These are phyloP conservation scores for Gnomoniopsis smithogilvyi DNA, from an alignment of 2,329 filamentous ascomycete species.

Conservation along the genomic window DNA sequence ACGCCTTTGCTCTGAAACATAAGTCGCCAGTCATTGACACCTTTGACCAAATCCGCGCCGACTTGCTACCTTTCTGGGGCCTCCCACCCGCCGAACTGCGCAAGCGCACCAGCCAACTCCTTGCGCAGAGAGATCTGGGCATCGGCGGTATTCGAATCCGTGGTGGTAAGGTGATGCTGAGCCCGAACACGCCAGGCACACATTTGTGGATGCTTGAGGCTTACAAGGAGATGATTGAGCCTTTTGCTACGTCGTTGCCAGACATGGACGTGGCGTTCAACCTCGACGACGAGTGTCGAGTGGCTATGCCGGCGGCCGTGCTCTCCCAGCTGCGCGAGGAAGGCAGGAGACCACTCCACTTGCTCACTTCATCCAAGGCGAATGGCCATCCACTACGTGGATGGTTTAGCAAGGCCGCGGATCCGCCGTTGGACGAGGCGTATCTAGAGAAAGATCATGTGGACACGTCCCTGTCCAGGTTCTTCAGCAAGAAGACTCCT, in stretches of 20 bases:
- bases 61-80: slow-evolving; percentile 68
- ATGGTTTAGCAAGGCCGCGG: neutral
- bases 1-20: slow-evolving; percentile 50
- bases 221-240: slow-evolving; percentile 34
- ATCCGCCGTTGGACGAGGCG: neutral
- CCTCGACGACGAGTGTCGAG: slow-evolving; percentile 45
- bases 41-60: slow-evolving; percentile 65
- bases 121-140: slow-evolving; percentile 26
- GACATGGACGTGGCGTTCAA: slow-evolving; percentile 54
- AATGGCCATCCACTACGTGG: neutral
- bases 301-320: slow-evolving; percentile 41
- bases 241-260: slow-evolving; percentile 42
- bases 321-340: slow-evolving; percentile 33
- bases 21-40: slow-evolving; percentile 65
- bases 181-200: slow-evolving; percentile 29
- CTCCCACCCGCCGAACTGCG: slow-evolving; percentile 58
- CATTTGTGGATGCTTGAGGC: slow-evolving; percentile 36
- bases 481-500: neutral
- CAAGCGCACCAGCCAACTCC: slow-evolving; percentile 37
- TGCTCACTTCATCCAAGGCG: neutral
- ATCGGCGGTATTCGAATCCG: slow-evolving; percentile 32
- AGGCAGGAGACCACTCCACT: slow-evolving; percentile 5
- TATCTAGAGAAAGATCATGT: neutral
- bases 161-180: slow-evolving; percentile 27
- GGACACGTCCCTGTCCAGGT: slow-evolving; percentile 11